A percentile compares a stretch with the other conserved stretches of the same genome.
Evolutionary conservation across 345 rosid genomes (phyloP).

Genomic region (Eucalyptus shirleyi): DNA sequence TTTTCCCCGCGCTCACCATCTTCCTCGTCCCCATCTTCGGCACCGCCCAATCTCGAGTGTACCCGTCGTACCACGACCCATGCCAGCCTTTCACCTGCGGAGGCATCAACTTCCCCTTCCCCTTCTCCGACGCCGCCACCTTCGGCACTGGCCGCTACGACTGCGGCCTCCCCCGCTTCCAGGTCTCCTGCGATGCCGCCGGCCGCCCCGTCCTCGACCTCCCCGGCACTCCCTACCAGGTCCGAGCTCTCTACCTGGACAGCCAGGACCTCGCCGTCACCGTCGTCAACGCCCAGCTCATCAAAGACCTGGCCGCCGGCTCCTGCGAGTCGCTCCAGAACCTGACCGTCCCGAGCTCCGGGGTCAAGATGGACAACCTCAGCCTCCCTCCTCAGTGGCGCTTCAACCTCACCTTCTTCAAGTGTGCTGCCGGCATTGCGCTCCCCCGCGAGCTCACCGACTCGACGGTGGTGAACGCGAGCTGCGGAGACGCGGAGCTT

Average conservation of each 20-base stretch:
- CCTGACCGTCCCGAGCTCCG: neutral
- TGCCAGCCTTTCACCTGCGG: slow-evolving; percentile 18
- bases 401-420: slow-evolving; percentile 1
- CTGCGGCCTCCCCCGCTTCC: slow-evolving; percentile 21
- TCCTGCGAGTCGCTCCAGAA: slow-evolving; percentile 7
- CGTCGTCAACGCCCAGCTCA: neutral
- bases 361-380: neutral
- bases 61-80: neutral
- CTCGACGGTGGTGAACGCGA: neutral
- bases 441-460: neutral
- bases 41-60: neutral
- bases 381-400: neutral
- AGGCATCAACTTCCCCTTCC: slow-evolving; percentile 16
- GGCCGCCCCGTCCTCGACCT: neutral
- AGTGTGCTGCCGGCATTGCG: neutral
- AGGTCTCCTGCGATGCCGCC: slow-evolving; percentile 2
- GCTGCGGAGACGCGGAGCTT: neutral
- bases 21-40: neutral
- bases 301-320: neutral
- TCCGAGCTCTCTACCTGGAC: neutral
- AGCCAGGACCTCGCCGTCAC: neutral
- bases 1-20: neutral
- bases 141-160: neutral
- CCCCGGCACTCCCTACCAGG: neutral
- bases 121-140: slow-evolving; percentile 5